Percentiles rank a stretch among this genome's conserved stretches.
phyloP scores from a whole-genome alignment of 2,329 filamentous ascomycete genomes.

The Samsoniella hepiali region DNA sequence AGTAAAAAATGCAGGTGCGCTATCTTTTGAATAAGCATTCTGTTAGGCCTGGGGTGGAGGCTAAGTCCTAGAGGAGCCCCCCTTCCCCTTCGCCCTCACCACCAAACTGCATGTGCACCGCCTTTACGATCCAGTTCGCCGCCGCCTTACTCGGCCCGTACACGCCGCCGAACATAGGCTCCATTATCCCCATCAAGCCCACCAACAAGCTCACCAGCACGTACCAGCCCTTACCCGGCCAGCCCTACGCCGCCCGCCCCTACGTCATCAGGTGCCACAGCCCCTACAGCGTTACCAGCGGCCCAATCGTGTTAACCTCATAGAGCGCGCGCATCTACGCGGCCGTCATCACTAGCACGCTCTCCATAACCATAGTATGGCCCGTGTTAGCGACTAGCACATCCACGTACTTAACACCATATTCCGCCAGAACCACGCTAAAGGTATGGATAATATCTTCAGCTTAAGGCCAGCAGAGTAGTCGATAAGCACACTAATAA shows the following conservation, averaged over 20 bases:
- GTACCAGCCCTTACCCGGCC: slow-evolving; percentile 29
- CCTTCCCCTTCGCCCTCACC: neutral
- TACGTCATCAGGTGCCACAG: slow-evolving; percentile 33
- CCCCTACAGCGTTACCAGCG: slow-evolving; percentile 35
- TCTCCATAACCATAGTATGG: slow-evolving; percentile 31
- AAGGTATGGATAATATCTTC: slow-evolving; percentile 27
- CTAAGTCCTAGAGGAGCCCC: too few species aligned
- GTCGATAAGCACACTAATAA: slow-evolving; percentile 39
- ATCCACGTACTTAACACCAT: slow-evolving; percentile 40
- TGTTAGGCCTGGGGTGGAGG: too few species aligned
- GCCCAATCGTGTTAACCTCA: slow-evolving; percentile 43
- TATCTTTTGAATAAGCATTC: too few species aligned
- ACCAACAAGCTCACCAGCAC: slow-evolving; percentile 36
- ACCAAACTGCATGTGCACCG: slow-evolving; percentile 30
- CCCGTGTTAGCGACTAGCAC: slow-evolving; percentile 52
- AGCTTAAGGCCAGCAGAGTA: slow-evolving; percentile 28
- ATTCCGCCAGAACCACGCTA: slow-evolving; percentile 21
- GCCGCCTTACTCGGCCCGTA: slow-evolving; percentile 37
- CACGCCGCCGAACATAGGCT: slow-evolving; percentile 31
- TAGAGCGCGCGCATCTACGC: slow-evolving; percentile 38
- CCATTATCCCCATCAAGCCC: slow-evolving; percentile 33
- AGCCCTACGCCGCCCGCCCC: neutral
- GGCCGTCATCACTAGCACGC: slow-evolving; percentile 29
- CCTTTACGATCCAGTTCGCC: slow-evolving; percentile 33
- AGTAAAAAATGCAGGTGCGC: too few species aligned